These are phyloP conservation scores for Dactylellina leptospora DNA, from an alignment of 2,329 filamentous ascomycete genomes.

Conservation along the genomic window DNA sequence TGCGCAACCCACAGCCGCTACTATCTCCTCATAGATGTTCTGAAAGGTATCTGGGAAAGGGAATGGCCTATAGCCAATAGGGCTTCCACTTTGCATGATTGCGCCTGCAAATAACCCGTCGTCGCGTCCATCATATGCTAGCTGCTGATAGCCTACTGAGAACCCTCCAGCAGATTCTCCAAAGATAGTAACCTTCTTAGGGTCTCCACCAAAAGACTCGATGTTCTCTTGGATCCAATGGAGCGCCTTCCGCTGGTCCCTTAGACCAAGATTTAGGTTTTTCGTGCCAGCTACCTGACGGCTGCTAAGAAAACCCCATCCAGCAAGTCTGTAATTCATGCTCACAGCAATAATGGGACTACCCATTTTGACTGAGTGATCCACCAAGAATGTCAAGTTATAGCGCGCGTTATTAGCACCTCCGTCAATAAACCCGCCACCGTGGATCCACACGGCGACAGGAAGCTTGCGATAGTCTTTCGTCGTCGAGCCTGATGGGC, in stretches of 20 bases:
- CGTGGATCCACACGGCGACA: slow-evolving; percentile 59
- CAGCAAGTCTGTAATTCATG: slow-evolving; percentile 66
- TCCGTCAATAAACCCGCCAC: slow-evolving; percentile 66
- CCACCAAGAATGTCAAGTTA: slow-evolving; percentile 70
- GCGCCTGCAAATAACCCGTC: slow-evolving; percentile 67
- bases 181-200: slow-evolving; percentile 70
- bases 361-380: slow-evolving; percentile 65
- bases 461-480: slow-evolving; percentile 54
- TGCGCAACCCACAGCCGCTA: slow-evolving; percentile 69
- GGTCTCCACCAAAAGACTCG: slow-evolving; percentile 69
- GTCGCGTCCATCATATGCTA: slow-evolving; percentile 67
- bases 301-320: slow-evolving; percentile 66
- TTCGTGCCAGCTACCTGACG: slow-evolving; percentile 62
- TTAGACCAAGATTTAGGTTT: slow-evolving; percentile 70
- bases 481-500: slow-evolving; percentile 49
- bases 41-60: slow-evolving; percentile 67
- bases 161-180: slow-evolving; percentile 69
- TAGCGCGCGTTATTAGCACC: slow-evolving; percentile 68
- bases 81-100: slow-evolving; percentile 64
- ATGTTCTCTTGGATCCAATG: slow-evolving; percentile 71
- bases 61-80: slow-evolving; percentile 67
- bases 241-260: slow-evolving; percentile 69
- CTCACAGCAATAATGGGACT: slow-evolving; percentile 67
- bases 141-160: slow-evolving; percentile 64
- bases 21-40: slow-evolving; percentile 71